Base-by-base conservation (phyloP, 768 basidiomycete species). In the Epithele typhae region DNA sequence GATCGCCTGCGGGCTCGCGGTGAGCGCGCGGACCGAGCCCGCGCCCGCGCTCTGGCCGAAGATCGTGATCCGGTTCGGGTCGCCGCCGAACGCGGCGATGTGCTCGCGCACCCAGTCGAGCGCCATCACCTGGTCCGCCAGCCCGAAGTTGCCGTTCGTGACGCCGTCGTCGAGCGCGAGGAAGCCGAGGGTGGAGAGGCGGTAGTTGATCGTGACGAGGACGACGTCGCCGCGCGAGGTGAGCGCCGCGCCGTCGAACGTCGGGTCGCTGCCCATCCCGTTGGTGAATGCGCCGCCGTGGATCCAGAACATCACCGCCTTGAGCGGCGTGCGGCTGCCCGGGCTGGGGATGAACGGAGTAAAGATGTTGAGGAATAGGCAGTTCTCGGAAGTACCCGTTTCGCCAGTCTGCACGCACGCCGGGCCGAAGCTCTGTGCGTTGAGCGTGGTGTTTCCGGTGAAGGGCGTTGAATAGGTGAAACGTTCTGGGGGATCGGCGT, bases 31-130 rank as follows among this genome's bases (percentile, higher is more conserved):
- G 6, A 75, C 72, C 5, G 72, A 67, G 30, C 65, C 69, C 9
- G 71, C 77, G 23, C 78, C 79, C 11, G 77, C 78, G 5, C 73
- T 76, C 57, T 82, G 71, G 1, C 79, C 79, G 48, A 71, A 70
- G 19, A 81, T 73, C 3, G 76, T 78, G 38, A 83, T 71, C 1
- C 67, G 67, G 8, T 60, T 58, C 1, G 74, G 73, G 60, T 81
- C 79, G 0, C 81, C 80, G 30, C 79, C 79, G 51, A 82, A 82
- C n/a, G 70, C 66, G 1, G 63, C 59, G 48, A 82, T 80, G 59
- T 82, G 69, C 27, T 68, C 58, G 22, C 75, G 71, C 0, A 81
- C 74, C 74, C 75, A 70, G 35, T 69, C 57, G 27, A 77, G 58
- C 14, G 67, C 61, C n/a, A 59, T 36, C 23, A 69, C 59, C 60